phyloP scores from a whole-genome alignment of 768 basidiomycete species.

The Suillus paluster region DNA sequence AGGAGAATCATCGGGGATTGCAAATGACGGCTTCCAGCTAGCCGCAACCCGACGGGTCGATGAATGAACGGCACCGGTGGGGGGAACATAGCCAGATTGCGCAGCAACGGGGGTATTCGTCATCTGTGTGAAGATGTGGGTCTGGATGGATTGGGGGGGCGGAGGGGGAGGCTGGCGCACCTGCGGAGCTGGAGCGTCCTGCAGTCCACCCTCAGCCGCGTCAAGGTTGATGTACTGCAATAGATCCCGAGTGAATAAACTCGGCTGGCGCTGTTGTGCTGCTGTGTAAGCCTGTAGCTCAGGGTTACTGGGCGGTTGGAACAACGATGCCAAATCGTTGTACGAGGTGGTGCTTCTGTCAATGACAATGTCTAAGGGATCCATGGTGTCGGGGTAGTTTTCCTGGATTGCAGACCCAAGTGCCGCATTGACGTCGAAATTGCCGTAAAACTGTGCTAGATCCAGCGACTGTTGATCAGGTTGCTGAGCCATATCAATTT shows the following conservation, averaged over 20 bases:
- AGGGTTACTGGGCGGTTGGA: slow-evolving; percentile 18
- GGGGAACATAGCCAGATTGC: slow-evolving; percentile 48
- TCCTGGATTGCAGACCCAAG: slow-evolving; percentile 14
- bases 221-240: slow-evolving; percentile 47
- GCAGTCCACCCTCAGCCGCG: slow-evolving; percentile 15
- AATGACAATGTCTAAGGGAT: slow-evolving; percentile 14
- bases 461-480: not conserved
- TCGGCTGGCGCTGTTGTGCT: slow-evolving; percentile 21
- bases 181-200: slow-evolving; percentile 23
- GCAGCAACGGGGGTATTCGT: slow-evolving; percentile 21
- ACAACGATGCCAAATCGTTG: slow-evolving; percentile 25
- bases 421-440: slow-evolving; percentile 22
- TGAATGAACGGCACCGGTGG: slow-evolving; percentile 54
- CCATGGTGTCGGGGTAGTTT: slow-evolving; percentile 1
- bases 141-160: slow-evolving; percentile 21
- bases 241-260: slow-evolving; percentile 32
- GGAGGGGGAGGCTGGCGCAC: slow-evolving; percentile 20
- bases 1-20: slow-evolving; percentile 22
- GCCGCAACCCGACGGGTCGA: slow-evolving; percentile 58
- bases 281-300: slow-evolving; percentile 18
- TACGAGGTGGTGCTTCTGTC: slow-evolving; percentile 6
- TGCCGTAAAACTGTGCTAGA: slow-evolving; percentile 24
- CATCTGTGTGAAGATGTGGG: slow-evolving; percentile 34
- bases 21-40: slow-evolving; percentile 46
- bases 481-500: slow-evolving; percentile 31